These are phyloP conservation scores for Myxozyma udenii DNA, from an alignment of 805 yeast genomes.

Conservation along the genomic window DNA sequence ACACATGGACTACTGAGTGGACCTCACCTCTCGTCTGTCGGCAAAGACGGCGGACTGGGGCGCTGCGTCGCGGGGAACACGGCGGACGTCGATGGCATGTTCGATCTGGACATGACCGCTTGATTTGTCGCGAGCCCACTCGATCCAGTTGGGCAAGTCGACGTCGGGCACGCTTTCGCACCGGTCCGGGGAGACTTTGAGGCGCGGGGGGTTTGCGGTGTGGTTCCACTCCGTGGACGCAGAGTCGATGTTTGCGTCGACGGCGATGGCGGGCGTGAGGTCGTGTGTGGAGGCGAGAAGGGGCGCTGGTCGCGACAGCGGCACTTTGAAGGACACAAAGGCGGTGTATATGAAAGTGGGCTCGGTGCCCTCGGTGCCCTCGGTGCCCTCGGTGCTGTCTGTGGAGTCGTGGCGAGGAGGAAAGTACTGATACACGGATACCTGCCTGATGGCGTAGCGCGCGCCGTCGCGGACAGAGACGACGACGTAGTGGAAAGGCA, in stretches of 20 bases:
- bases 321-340: not conserved
- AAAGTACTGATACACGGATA: constrained; percentile 7
- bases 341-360: not conserved
- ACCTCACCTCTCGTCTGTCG: constrained; percentile 4
- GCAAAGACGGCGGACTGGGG: not conserved
- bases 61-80: not conserved
- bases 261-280: not conserved
- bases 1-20: no score
- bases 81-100: constrained; percentile 20
- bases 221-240: constrained; percentile 8
- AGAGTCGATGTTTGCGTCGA: no score
- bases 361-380: not conserved
- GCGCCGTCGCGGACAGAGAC: constrained; percentile 12
- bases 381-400: no score
- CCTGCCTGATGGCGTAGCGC: constrained; percentile 8
- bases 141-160: constrained; percentile 15
- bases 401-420: not conserved
- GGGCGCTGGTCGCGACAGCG: not conserved
- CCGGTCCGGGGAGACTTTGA: constrained; percentile 7
- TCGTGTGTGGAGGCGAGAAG: not conserved
- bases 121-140: constrained; percentile 7
- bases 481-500: constrained; percentile 12
- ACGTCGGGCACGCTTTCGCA: constrained; percentile 12
- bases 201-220: constrained; percentile 3
- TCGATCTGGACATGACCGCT: constrained; percentile 3